Conservation (phyloP, 1,284 basidiomycete genomes). For the Melanopsichium pennsylvanicum region DNA sequence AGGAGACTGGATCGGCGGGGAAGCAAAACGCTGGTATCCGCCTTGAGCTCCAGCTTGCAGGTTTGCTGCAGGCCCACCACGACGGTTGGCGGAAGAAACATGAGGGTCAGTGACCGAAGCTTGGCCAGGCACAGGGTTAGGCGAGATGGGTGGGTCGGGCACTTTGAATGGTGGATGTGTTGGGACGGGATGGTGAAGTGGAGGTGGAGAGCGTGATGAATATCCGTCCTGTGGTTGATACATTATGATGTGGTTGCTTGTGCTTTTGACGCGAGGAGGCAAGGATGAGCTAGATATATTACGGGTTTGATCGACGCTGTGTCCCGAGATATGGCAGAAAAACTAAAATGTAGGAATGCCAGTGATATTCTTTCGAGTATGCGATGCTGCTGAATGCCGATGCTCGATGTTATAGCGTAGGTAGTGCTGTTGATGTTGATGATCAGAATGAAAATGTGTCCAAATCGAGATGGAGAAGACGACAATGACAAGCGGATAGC, state of each 20-base stretch:
- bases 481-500: too few species aligned
- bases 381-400: too few species aligned
- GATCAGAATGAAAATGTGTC: background rate
- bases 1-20: conserved; percentile 39
- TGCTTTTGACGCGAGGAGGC: too few species aligned
- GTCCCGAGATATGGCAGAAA: too few species aligned
- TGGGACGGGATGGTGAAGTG: conserved; percentile 64
- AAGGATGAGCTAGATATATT: too few species aligned
- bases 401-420: background rate
- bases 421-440: background rate
- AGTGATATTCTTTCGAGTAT: too few species aligned
- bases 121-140: conserved; percentile 35
- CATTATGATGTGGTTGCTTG: conserved; percentile 39
- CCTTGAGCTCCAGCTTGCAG: conserved; percentile 26
- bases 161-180: conserved; percentile 61
- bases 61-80: conserved; percentile 28
- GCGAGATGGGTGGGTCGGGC: conserved; percentile 54
- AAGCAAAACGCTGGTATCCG: conserved; percentile 46
- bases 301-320: too few species aligned
- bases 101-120: conserved; percentile 36
- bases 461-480: background rate
- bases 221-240: conserved; percentile 42
- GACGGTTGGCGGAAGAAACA: conserved; percentile 24
- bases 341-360: too few species aligned
- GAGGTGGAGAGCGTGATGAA: conserved; percentile 52